A percentile compares a stretch with the other conserved stretches of the same genome.
phyloP scores from a whole-genome alignment of 2,329 filamentous ascomycete genomes.

The Botrytis tulipae region DNA sequence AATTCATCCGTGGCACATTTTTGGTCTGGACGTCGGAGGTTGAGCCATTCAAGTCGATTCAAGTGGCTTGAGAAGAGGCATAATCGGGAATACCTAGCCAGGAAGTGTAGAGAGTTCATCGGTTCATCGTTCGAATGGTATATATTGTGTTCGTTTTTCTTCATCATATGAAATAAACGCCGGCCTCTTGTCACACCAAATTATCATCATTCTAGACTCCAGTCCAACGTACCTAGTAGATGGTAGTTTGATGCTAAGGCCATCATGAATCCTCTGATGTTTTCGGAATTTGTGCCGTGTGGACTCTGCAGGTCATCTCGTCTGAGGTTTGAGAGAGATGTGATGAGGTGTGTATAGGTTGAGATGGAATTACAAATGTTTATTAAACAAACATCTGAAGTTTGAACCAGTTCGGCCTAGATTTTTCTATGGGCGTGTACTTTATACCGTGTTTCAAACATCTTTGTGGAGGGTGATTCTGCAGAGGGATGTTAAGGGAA shows the following conservation, averaged over 20 bases:
- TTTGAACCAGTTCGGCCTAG: not conserved
- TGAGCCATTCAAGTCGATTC: not conserved
- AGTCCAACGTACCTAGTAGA: not conserved
- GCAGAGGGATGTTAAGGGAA: not conserved
- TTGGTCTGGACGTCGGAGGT: not conserved
- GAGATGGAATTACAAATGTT: not conserved
- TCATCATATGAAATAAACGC: not conserved
- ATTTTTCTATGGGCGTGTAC: not conserved
- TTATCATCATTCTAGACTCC: not conserved
- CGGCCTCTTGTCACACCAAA: not conserved
- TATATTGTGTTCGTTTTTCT: not conserved
- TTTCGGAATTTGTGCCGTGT: not conserved
- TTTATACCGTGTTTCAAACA: not conserved
- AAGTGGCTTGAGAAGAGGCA: not conserved
- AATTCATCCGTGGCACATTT: not conserved
- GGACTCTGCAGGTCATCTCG: not conserved
- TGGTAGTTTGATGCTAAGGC: not conserved
- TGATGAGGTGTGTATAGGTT: not conserved
- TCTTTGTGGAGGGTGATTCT: not conserved
- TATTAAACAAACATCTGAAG: slow-evolving; percentile 1
- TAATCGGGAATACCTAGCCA: not conserved
- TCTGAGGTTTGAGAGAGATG: not conserved
- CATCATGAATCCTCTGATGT: not conserved
- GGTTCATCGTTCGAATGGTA: not conserved
- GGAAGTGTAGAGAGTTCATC: not conserved